Conservation (phyloP, 2,329 filamentous ascomycete species). For the Didymosphaeria variabile region DNA sequence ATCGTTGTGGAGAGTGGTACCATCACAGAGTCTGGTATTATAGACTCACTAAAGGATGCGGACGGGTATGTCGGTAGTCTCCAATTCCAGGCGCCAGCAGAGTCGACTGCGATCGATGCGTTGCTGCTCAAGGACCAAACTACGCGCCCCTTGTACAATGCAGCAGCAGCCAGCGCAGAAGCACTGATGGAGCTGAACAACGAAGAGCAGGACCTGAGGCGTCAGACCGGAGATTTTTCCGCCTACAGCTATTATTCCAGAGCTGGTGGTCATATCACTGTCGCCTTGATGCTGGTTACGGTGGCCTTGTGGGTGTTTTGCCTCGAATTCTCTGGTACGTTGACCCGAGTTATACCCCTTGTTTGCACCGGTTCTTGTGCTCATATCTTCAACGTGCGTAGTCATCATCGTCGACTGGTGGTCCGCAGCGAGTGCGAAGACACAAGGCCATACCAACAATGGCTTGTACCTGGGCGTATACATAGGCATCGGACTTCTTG, state of each 20-base stretch:
- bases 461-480: constrained; percentile 17
- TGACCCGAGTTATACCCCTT: background rate
- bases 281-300: constrained; percentile 14
- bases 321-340: constrained; percentile 19
- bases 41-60: constrained; percentile 5
- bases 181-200: constrained; percentile 18
- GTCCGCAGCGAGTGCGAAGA: constrained; percentile 17
- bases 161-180: constrained; percentile 14
- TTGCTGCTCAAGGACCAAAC: constrained; percentile 10
- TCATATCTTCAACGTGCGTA: constrained; percentile 14
- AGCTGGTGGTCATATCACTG: constrained; percentile 18
- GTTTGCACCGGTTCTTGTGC: background rate
- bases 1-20: constrained; percentile 9
- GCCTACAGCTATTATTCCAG: constrained; percentile 15
- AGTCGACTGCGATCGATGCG: constrained; percentile 8
- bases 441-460: constrained; percentile 8
- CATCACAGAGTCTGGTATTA: constrained; percentile 10
- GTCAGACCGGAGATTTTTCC: constrained; percentile 15
- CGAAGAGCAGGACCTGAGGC: constrained; percentile 11
- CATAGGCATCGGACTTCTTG: constrained; percentile 14
- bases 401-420: constrained; percentile 20
- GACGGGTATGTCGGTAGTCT: constrained; percentile 10
- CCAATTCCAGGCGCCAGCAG: constrained; percentile 8
- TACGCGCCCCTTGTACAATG: constrained; percentile 8
- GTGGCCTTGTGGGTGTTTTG: constrained; percentile 21